These are phyloP conservation scores for Chamaecrista fasciculata DNA, from an alignment of 306 rosid genomes.

Conservation along the genomic window DNA sequence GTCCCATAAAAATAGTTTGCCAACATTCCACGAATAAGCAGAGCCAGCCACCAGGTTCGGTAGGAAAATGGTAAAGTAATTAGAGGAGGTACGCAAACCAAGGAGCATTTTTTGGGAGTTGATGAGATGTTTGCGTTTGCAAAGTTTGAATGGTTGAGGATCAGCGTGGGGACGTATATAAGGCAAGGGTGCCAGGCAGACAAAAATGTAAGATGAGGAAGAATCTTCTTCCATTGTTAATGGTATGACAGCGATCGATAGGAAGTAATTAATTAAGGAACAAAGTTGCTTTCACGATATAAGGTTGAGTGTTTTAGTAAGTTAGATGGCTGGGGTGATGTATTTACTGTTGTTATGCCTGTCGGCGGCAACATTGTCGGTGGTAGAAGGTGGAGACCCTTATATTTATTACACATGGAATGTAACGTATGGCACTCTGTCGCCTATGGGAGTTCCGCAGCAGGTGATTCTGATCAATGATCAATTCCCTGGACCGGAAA, in stretches of 20 bases:
- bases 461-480: slow-evolving; percentile 77
- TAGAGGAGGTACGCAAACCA: background rate
- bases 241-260: too few relatives aligned
- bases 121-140: background rate
- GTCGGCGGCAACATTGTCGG: background rate
- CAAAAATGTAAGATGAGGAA: too few relatives aligned
- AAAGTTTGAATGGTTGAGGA: background rate
- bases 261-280: too few relatives aligned
- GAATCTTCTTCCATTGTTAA: too few relatives aligned
- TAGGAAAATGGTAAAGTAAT: background rate
- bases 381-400: slow-evolving; percentile 60
- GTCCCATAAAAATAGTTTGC: too few relatives aligned
- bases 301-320: too few relatives aligned
- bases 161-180: background rate
- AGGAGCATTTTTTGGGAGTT: background rate
- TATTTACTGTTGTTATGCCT: background rate
- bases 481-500: slow-evolving; percentile 73
- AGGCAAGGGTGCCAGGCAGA: too few relatives aligned
- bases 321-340: background rate
- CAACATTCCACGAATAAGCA: background rate
- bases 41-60: background rate
- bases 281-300: too few relatives aligned
- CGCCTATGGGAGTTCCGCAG: slow-evolving; percentile 67
- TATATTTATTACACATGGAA: slow-evolving; percentile 67
- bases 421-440: slow-evolving; percentile 61